A percentile compares a stretch with the other conserved stretches of the same genome.
These are phyloP conservation scores for Heliamphora pulchella DNA, from an alignment of 179 eudicot species.

Conservation along the genomic window DNA sequence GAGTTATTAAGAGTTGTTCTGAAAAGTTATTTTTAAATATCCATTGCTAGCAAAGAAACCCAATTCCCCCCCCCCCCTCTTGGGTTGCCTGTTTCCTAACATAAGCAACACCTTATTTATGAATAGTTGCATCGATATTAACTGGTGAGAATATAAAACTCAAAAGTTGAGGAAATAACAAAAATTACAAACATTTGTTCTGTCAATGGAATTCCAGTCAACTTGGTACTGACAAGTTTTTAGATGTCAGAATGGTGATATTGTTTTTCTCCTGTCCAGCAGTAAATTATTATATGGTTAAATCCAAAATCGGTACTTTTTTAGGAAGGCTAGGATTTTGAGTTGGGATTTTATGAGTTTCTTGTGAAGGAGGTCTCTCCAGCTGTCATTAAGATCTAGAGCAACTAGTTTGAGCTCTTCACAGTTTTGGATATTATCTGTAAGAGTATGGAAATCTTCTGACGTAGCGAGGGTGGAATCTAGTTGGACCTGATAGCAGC, in stretches of 20 bases:
- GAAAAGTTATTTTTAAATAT: too few species aligned
- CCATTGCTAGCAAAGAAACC: too few species aligned
- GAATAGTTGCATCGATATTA: not conserved
- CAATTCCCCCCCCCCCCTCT: too few species aligned
- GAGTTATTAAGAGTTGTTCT: too few species aligned
- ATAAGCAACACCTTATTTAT: not conserved
- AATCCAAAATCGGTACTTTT: not conserved
- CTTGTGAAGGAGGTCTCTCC: not conserved
- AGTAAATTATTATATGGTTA: not conserved
- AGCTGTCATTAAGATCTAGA: not conserved
- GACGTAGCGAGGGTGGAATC: not conserved
- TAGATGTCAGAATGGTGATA: not conserved
- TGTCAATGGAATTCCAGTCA: not conserved
- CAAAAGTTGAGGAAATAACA: not conserved
- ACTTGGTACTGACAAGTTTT: not conserved
- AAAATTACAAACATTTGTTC: not conserved
- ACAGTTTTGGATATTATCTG: not conserved
- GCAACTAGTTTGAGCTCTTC: not conserved
- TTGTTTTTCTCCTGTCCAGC: not conserved
- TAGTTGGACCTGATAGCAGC: not conserved
- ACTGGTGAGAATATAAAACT: not conserved
- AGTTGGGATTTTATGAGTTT: not conserved
- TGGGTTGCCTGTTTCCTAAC: too few species aligned
- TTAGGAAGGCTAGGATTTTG: not conserved
- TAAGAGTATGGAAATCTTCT: not conserved